Percentiles rank a stretch among this genome's conserved stretches.
phyloP scores from a whole-genome alignment of 768 basidiomycete species.

The Agaricus subrufescens region DNA sequence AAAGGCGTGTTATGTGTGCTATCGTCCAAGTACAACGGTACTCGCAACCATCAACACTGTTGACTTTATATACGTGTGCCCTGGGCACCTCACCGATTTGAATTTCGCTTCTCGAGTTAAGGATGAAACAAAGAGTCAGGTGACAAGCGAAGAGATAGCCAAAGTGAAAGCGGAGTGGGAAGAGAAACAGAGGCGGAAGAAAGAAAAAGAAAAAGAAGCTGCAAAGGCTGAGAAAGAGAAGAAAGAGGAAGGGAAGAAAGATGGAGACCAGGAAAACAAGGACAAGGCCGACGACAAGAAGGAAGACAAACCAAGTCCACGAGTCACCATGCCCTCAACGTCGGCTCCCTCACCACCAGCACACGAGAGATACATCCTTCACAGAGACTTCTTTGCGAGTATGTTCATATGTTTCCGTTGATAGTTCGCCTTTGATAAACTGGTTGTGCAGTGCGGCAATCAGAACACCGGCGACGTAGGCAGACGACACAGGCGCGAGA shows the following conservation, averaged over 20 bases:
- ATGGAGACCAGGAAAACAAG: slow-evolving; percentile 28
- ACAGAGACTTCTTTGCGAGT: slow-evolving; percentile 74
- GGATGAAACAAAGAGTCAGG: slow-evolving; percentile 33
- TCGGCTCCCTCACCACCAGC: slow-evolving; percentile 34
- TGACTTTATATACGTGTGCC: slow-evolving; percentile 87
- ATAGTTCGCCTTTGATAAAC: background rate
- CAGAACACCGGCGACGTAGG: slow-evolving; percentile 66
- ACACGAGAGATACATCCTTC: slow-evolving; percentile 77
- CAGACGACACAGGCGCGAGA: slow-evolving; percentile 65
- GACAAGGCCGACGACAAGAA: slow-evolving; percentile 25
- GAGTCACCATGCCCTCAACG: slow-evolving; percentile 20
- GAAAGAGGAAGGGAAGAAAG: slow-evolving; percentile 31
- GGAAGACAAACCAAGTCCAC: slow-evolving; percentile 21
- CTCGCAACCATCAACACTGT: slow-evolving; percentile 78
- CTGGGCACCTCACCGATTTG: slow-evolving; percentile 71
- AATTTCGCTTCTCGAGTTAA: slow-evolving; percentile 63
- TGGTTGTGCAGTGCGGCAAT: slow-evolving; percentile 52
- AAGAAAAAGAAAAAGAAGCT: slow-evolving; percentile 48
- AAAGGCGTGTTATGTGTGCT: slow-evolving; percentile 75
- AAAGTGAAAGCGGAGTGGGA: slow-evolving; percentile 80
- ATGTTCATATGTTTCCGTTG: slow-evolving; percentile 16
- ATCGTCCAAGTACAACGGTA: slow-evolving; percentile 76
- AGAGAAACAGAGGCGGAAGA: slow-evolving; percentile 58
- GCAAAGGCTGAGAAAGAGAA: slow-evolving; percentile 36
- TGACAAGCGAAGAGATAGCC: slow-evolving; percentile 69